Base-by-base conservation (phyloP, 768 basidiomycete species). In the Rhizopogon salebrosus region DNA sequence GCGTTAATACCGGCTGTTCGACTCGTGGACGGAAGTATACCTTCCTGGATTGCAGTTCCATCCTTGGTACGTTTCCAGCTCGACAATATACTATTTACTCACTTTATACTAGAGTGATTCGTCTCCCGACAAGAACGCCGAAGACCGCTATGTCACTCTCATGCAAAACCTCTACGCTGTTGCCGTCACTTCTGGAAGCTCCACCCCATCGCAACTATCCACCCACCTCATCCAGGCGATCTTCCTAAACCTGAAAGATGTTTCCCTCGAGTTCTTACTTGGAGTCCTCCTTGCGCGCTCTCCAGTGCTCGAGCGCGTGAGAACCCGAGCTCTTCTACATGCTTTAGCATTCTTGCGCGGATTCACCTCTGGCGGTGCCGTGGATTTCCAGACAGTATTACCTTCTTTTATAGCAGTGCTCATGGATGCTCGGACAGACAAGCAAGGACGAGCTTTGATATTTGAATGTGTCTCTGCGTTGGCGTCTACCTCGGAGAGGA, bases 381-480 rank as follows among this genome's bases (percentile, higher is more conserved):
- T 85, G 4, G 93, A 95, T 66, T 91, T 95, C 68, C 88, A 94
- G 66, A 84, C 82, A 0, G 76, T 94, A 6, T 62, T 93, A 10
- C 89, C 91, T 1, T 75, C 83, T 3, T 64, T 92, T 9, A 70
- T 93, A 1, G 77, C 86, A 20, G 76, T 82, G 9, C 60, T 92
- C 11, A 43, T 62, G 59, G 61, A 70, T 50, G 20, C 40, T 13
- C 61, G 63, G 39, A 60, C 55, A 3, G 59, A 65, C 34, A 68
- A 69, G 50, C 63, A 63, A 39, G 63, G 64, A 6, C 61, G 67
- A 10, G 59, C 63, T 27, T 50, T 68, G 55, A 80, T 84, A 16
- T 60, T 82, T 20, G 78, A 79, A 53, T 86, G 84, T 51, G 68
- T 92, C 8, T 70, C 70, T 0, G 67, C 75, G 4, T 60, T 89